phyloP scores from a whole-genome alignment of 2,329 filamentous ascomycete genomes.

The Ramichloridium luteum region DNA sequence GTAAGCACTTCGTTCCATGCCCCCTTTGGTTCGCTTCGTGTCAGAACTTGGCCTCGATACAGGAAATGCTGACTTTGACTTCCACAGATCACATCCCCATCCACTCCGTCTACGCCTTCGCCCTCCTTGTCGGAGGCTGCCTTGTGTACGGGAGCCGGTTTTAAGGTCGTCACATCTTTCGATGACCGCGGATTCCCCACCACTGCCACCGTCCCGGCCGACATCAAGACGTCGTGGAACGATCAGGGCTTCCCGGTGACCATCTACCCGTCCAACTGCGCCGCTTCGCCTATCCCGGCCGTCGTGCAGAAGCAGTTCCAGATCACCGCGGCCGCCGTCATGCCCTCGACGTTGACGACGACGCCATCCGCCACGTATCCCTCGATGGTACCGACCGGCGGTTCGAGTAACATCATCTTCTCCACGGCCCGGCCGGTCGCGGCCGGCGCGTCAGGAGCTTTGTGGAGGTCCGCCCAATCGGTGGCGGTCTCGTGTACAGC shows the following conservation, averaged over 20 bases:
- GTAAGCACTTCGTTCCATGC: slow-evolving; percentile 42
- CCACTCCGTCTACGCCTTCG: slow-evolving; percentile 40
- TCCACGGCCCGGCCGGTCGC: no score
- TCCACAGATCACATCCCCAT: slow-evolving; percentile 38
- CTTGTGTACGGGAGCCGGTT: slow-evolving; percentile 29
- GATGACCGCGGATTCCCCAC: slow-evolving; percentile 40
- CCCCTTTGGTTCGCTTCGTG: slow-evolving; percentile 1
- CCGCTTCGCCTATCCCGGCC: slow-evolving; percentile 1
- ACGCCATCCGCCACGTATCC: no score
- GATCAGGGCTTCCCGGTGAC: slow-evolving; percentile 35
- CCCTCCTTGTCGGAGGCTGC: slow-evolving; percentile 33
- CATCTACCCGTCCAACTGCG: slow-evolving; percentile 15
- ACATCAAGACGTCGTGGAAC: slow-evolving; percentile 33
- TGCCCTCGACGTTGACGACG: no score
- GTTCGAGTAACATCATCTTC: no score
- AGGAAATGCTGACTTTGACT: slow-evolving; percentile 19
- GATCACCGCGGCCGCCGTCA: no score
- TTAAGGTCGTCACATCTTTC: slow-evolving; percentile 36
- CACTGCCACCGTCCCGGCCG: slow-evolving; percentile 30
- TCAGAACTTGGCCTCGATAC: not conserved
- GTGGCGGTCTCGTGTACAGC: slow-evolving; percentile 7
- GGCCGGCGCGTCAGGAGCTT: no score
- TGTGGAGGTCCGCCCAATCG: no score
- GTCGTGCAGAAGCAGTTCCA: no score
- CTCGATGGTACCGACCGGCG: no score